phyloP scores from a whole-genome alignment of 208 protist genomes.

The Trypanosoma boissoni region DNA sequence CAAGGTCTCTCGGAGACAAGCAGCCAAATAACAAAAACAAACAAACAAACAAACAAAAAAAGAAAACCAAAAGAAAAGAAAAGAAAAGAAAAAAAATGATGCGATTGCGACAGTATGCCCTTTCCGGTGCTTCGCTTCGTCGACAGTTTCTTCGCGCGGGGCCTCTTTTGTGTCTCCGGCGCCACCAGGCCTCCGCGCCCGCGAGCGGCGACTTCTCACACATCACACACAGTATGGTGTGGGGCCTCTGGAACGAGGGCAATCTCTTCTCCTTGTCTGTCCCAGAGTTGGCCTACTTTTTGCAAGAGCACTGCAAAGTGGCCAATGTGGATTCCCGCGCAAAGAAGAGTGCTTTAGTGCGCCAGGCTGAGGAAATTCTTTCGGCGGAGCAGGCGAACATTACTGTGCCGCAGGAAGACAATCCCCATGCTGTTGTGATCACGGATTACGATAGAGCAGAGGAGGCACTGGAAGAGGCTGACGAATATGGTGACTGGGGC shows the following conservation, averaged over 20 bases:
- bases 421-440: slow-evolving; percentile 31
- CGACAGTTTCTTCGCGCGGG: not conserved
- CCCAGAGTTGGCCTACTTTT: slow-evolving; percentile 70
- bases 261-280: slow-evolving; percentile 90
- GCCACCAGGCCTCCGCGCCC: not conserved
- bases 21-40: not conserved
- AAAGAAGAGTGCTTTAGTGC: slow-evolving; percentile 86
- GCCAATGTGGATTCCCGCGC: slow-evolving; percentile 23
- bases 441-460: slow-evolving; percentile 72
- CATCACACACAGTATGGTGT: slow-evolving; percentile 81
- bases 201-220: slow-evolving; percentile 38
- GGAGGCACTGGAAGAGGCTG: slow-evolving; percentile 83
- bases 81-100: not conserved
- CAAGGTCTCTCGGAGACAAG: too few species aligned
- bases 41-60: not conserved
- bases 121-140: not conserved
- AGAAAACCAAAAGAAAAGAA: not conserved
- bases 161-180: not conserved
- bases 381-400: slow-evolving; percentile 68
- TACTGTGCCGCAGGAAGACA: slow-evolving; percentile 42
- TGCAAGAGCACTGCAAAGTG: slow-evolving; percentile 52
- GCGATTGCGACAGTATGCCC: not conserved
- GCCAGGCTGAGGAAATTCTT: slow-evolving; percentile 84
- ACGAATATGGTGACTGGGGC: slow-evolving; percentile 93
- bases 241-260: slow-evolving; percentile 91